Evolutionary conservation across 768 basidiomycete species (phyloP).

Genomic region (Paxillus involutus): DNA sequence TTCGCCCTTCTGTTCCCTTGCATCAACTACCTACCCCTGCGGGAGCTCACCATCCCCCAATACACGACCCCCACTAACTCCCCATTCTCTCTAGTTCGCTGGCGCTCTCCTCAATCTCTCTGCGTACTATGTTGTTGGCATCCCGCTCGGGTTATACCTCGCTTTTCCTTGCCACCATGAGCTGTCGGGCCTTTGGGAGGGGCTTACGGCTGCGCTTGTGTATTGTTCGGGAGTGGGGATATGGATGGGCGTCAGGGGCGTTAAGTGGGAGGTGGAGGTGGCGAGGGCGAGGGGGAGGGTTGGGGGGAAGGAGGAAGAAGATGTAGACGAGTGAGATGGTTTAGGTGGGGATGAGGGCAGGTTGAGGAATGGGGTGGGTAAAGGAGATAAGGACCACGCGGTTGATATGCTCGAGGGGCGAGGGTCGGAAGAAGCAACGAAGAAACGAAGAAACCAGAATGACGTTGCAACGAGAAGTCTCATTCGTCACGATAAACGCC

Average conservation of each 20-base stretch:
- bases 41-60: too few relatives aligned
- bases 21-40: too few relatives aligned
- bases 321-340: constrained; percentile 9
- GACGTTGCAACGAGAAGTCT: too few relatives aligned
- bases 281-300: constrained; percentile 14
- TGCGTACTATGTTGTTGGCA: constrained; percentile 81
- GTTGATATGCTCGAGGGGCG: not conserved
- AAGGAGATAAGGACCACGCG: constrained; percentile 28
- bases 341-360: not conserved
- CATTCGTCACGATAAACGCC: not conserved
- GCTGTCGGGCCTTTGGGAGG: constrained; percentile 82
- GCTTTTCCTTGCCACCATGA: constrained; percentile 59
- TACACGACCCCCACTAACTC: not conserved
- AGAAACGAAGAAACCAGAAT: not conserved
- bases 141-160: constrained; percentile 81
- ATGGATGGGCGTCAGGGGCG: constrained; percentile 45
- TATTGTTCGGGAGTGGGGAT: constrained; percentile 60
- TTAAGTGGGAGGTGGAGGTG: constrained; percentile 71
- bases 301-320: constrained; percentile 45
- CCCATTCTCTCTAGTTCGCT: constrained; percentile 42
- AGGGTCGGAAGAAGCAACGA: not conserved
- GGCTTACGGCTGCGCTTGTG: constrained; percentile 68
- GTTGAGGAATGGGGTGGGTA: constrained; percentile 39
- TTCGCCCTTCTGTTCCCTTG: not conserved
- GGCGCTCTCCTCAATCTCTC: constrained; percentile 65